Base-by-base conservation (phyloP, 179 eudicot genomes). In the Spinacia oleracea region DNA sequence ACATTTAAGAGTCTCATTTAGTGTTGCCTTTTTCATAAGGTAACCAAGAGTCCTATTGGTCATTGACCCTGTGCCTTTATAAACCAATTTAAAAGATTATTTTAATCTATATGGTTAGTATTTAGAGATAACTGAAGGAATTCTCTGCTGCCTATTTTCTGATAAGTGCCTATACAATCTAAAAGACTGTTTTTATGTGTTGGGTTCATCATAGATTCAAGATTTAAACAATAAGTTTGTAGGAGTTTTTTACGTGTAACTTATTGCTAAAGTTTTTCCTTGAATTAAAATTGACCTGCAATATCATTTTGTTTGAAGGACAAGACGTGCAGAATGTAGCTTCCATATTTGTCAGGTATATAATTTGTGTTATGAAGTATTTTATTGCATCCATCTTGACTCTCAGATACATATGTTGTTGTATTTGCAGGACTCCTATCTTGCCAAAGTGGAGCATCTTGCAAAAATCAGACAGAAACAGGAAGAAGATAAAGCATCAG, bases 401-500 rank as follows among this genome's bases (percentile, higher is more conserved):
- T 72, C 70, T 73, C 12, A 55, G 55, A 46, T 56, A 45, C 53
- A 32, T 25, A 40, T 72, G 31, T 43, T 34, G 20, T 60, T 78
- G 78, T 66, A 34, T 64, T 74, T 81, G 75, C 83, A 91, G 93
- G 91, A 87, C 69, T 80, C 84, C 40, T 88, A 84, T 83, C 87
- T 85, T 53, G 78, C 76, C 14, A 92, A 89, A 82, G 87, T 90
- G 79, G 89, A 89, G 75, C 78, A 88, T 51, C 89, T 94, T 82
- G 92, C 89, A 27, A 85, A 79, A 70, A 81, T 94, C 58, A 92
- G 89, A 75, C 86, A 87, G 83, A 87, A 85, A 83, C 95, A 90
- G 84, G 89, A 90, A 50, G 92, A 89, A 78, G 93, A 94, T 64
- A 92, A 88, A 84, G 88, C 86, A 82, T 82, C 90, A 32, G 93